Conservation (phyloP, 2,329 filamentous ascomycete genomes). For the Thielaviopsis euricoi region DNA sequence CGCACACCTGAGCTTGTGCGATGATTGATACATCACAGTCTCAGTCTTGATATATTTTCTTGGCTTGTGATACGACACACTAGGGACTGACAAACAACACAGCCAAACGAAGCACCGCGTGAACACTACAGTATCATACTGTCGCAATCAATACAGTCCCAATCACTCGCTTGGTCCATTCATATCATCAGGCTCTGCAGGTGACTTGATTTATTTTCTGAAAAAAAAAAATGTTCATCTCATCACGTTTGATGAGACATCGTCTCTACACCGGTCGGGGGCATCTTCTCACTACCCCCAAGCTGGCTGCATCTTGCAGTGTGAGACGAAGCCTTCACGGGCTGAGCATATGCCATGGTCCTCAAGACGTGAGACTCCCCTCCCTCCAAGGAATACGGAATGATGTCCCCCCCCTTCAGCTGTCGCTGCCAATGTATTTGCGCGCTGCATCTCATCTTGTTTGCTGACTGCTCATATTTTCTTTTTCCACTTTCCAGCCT, state of each 20-base stretch:
- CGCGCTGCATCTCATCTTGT: background rate
- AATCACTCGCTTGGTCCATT: background rate
- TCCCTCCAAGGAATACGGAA: too few species aligned
- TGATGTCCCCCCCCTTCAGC: background rate
- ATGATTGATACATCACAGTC: background rate
- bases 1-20: background rate
- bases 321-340: background rate
- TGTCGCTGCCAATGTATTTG: background rate
- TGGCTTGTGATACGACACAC: background rate
- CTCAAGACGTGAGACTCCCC: background rate
- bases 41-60: background rate
- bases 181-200: background rate
- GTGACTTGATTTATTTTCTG: background rate
- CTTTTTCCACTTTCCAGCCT: constrained; percentile 35
- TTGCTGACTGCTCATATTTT: background rate
- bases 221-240: background rate
- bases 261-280: background rate
- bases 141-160: background rate
- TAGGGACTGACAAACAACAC: background rate
- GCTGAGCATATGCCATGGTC: constrained; percentile 6
- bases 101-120: background rate
- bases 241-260: background rate
- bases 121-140: background rate
- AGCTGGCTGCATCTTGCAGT: background rate
- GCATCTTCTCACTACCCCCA: background rate